Base-by-base conservation (phyloP, 2,329 filamentous ascomycete species). In the Thielaviopsis musarum region DNA sequence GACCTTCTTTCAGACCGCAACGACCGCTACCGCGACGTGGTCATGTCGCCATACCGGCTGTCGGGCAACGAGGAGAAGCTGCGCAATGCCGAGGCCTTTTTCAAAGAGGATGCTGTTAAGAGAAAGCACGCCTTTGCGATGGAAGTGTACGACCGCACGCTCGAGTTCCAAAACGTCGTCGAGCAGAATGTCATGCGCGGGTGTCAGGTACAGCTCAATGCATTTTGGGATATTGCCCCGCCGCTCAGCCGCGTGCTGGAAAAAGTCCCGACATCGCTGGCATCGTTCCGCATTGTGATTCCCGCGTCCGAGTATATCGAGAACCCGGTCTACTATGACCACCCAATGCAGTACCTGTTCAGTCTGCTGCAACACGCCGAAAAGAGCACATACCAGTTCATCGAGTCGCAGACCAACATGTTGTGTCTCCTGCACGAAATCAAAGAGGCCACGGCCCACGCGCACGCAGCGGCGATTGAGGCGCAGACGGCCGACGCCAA, bases 171-270 rank as follows among this genome's bases (percentile, higher is more conserved):
- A 65, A 77, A 79, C 54, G 81, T 93, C 6, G 82, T 96, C 30
- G 89, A 95, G 68, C 79, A 84, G 65, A 93, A 93, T 59, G 91
- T 95, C 22, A 83, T 84, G 21, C 83, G 88, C 10, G 93, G 91
- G 17, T 89, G 97, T 12, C 90, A 96, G 69, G 81, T 89, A 59
- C 93, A 97, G 71, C 79, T 96, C 2, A 91, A 86, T 10, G 91
- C 91, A 0, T 98, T 97, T 70, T 98, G 93, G 93, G 93, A 98
- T 68, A 95, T 97, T 66, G 91, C 91, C 1, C 93, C 93, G 2
- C 83, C 84, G 3, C 77, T 98, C 0, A 77, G 85, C 26, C 78
- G 83, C 17, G 75, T 97, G 54, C 78, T 95, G 12, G 87, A 95
- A 62, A 86, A 87, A 66, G 84, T 96, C 22, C 91, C 90, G 0